These are phyloP conservation scores for Blastobotrys aristatus DNA, from an alignment of 1,139 yeast genomes.

Conservation along the genomic window DNA sequence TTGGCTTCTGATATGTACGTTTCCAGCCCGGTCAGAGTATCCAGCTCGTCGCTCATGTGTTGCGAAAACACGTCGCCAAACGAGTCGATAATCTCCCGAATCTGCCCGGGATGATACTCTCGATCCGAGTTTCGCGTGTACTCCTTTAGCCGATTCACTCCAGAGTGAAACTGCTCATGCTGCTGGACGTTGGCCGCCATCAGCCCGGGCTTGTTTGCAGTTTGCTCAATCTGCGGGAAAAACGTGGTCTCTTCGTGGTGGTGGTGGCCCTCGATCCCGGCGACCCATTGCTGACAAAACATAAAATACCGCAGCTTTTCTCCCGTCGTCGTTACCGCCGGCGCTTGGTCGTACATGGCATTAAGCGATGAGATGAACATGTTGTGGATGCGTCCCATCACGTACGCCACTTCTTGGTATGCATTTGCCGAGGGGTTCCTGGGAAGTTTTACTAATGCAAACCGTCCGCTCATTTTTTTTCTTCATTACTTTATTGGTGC, in stretches of 20 bases:
- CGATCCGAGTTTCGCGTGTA: background rate
- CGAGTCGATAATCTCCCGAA: conserved; percentile 2
- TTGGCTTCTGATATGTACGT: conserved; percentile 1
- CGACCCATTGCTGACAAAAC: conserved; percentile 7
- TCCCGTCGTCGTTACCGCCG: background rate
- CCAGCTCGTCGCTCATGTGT: conserved; percentile 8
- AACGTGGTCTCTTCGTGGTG: conserved; percentile 6
- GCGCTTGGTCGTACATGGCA: conserved; percentile 7
- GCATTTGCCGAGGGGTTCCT: background rate
- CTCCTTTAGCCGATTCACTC: background rate
- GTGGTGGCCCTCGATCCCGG: conserved; percentile 5
- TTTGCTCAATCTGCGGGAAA: conserved; percentile 7
- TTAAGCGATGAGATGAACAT: conserved; percentile 7
- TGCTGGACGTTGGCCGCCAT: conserved; percentile 6
- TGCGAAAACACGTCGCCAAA: conserved; percentile 8
- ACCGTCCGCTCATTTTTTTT: background rate
- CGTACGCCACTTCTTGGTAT: background rate
- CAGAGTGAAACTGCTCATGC: conserved; percentile 2
- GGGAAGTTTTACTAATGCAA: background rate
- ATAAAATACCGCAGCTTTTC: background rate
- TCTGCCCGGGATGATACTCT: background rate
- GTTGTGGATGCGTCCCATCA: conserved; percentile 6
- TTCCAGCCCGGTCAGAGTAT: conserved; percentile 3
- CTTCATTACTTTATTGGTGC: background rate
- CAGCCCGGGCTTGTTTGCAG: conserved; percentile 7